phyloP scores from a whole-genome alignment of 768 basidiomycete species.

The Mycena vitilis region DNA sequence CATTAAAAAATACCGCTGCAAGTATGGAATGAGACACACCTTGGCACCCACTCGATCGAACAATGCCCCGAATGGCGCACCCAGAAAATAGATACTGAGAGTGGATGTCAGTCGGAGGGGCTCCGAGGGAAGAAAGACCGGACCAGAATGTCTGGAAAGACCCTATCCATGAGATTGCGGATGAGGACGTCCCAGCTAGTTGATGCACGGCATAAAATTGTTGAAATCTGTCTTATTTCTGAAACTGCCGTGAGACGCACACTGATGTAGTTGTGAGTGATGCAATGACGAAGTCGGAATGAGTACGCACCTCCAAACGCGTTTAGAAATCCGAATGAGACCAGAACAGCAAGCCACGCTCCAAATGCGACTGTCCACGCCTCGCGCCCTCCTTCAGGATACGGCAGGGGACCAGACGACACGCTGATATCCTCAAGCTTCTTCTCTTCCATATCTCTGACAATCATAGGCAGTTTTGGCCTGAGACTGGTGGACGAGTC shows the following conservation, averaged over 20 bases:
- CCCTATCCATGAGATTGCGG: conserved; percentile 43
- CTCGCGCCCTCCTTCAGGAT: conserved; percentile 14
- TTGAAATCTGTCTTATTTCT: conserved; percentile 32
- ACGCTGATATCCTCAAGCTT: too few species aligned
- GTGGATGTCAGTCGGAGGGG: conserved; percentile 2
- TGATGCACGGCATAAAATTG: conserved; percentile 40
- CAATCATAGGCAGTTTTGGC: too few species aligned
- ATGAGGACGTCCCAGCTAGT: conserved; percentile 36
- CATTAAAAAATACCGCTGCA: background rate
- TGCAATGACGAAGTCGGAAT: background rate
- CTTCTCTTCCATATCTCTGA: too few species aligned
- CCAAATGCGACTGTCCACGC: conserved; percentile 30
- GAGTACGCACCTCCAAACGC: conserved; percentile 35
- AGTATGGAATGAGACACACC: conserved; percentile 15
- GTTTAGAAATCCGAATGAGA: conserved; percentile 37
- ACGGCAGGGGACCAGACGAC: background rate
- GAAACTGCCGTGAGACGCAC: background rate
- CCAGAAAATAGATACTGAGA: conserved; percentile 35
- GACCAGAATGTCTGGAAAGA: conserved; percentile 40
- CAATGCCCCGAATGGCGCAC: conserved; percentile 33
- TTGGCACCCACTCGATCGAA: conserved; percentile 35
- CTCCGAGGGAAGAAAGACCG: background rate
- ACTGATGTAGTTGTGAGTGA: conserved; percentile 14
- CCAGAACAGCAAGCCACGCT: conserved; percentile 36
- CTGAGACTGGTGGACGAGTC: too few species aligned